These are phyloP conservation scores for Pichia nanzhaoensis DNA, from an alignment of 805 yeast genomes.

Conservation along the genomic window DNA sequence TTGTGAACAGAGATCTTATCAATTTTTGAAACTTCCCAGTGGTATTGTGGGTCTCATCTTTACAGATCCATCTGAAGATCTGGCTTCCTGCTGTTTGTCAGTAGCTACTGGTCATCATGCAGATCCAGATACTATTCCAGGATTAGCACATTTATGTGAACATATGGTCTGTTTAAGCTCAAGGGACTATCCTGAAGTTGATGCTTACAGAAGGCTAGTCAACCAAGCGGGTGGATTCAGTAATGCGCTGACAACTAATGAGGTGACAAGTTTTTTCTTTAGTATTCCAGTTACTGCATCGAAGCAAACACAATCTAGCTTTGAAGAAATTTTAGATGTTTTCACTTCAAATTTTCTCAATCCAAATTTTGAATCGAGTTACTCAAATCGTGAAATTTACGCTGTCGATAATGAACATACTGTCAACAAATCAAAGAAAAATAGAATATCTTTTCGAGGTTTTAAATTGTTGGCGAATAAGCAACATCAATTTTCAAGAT, in stretches of 20 bases:
- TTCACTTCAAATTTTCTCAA: conserved; percentile 45
- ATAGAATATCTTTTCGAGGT: conserved; percentile 54
- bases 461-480: conserved; percentile 42
- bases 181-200: conserved; percentile 43
- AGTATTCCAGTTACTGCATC: conserved; percentile 42
- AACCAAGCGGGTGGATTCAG: conserved; percentile 46
- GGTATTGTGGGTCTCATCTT: conserved; percentile 63
- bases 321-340: conserved; percentile 39
- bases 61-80: conserved; percentile 63
- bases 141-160: conserved; percentile 88
- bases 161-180: conserved; percentile 61
- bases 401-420: conserved; percentile 65
- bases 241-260: conserved; percentile 68
- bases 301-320: conserved; percentile 26
- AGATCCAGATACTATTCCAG: conserved; percentile 66
- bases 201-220: conserved; percentile 38
- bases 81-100: conserved; percentile 64
- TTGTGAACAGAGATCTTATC: conserved; percentile 33
- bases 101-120: conserved; percentile 76
- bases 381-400: conserved; percentile 44
- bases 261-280: conserved; percentile 56
- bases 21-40: conserved; percentile 50
- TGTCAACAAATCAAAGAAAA: conserved; percentile 38
- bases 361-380: conserved; percentile 42
- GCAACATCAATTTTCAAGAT: conserved; percentile 49